Evolutionary conservation across 2,329 filamentous ascomycete genomes (phyloP), one percentile per base, ranked within the genome.

Genomic region (Penicillium sp.): DNA sequence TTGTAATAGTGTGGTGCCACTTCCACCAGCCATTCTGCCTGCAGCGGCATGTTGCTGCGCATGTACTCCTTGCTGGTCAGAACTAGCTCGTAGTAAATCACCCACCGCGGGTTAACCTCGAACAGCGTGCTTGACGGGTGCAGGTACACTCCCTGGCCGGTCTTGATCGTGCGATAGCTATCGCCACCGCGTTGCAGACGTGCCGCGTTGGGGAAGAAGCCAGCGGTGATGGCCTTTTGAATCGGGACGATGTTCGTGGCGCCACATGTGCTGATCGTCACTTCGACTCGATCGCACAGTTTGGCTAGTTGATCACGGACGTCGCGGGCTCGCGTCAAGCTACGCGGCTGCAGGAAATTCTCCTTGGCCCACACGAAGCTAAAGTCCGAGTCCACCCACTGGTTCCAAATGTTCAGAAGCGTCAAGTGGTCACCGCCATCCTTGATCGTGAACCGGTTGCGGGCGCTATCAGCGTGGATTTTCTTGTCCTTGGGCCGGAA

Each of bases 401-500:
- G 88, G 62, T 93, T 92, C 84, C 86, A 98, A 60, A 98, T 86
- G 64, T 95, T 95, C 42, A 97, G 81, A 1, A 95, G 80, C 0
- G 89, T 90, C 4, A 93, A 68, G 62, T 95, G 88, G 66, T 98
- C 93, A 37, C 93, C 93, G 31, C 91, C 91, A 53, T 95, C 90
- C 61, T 89, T 89, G 66, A 92, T 78, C 0, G 89, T 95, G 72
- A 97, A 97, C 1, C 92, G 83, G 31, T 87, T 86, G 12, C 90
- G 84, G 0, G 93, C 93, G 54, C 87, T 89, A 69, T 98, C 92
- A 10, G 93, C 93, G 64, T 96, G 89, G 25, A 96, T 86, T 69
- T 95, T 95, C 77, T 97, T 96, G 73, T 98, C 91, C 67, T 96
- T 95, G 18, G 93, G 91, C 0, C 90, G 81, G 78, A 95, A 95